phyloP scores from a whole-genome alignment of 164 flowering plant genomes.

The Stephania japonica region DNA sequence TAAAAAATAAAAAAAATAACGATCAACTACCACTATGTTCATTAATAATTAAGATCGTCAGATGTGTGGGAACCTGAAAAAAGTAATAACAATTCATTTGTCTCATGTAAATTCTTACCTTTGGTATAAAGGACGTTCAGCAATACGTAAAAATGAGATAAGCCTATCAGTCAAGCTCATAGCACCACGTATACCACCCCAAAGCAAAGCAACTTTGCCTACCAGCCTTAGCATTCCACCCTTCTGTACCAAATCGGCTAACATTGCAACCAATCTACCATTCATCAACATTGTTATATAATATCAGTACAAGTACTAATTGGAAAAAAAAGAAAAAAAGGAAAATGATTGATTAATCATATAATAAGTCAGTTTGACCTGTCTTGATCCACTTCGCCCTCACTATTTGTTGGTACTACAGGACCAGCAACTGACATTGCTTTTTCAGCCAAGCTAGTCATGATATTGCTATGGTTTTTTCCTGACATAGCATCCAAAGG shows the following conservation, averaged over 20 bases:
- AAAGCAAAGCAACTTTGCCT: slow-evolving; percentile 88
- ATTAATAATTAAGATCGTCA: background rate
- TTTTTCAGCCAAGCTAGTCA: slow-evolving; percentile 87
- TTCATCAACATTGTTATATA: slow-evolving; percentile 1
- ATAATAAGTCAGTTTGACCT: slow-evolving; percentile 36
- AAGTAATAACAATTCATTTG: background rate
- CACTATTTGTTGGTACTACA: slow-evolving; percentile 82
- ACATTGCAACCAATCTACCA: slow-evolving; percentile 83
- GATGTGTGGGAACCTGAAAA: background rate
- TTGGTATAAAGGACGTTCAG: slow-evolving; percentile 75
- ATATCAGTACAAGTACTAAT: background rate
- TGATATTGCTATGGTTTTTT: slow-evolving; percentile 43
- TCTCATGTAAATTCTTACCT: slow-evolving; percentile 38
- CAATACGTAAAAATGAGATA: slow-evolving; percentile 67
- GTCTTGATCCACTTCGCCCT: slow-evolving; percentile 92
- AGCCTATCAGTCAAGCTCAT: slow-evolving; percentile 86
- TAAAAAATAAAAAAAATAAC: too few relatives aligned
- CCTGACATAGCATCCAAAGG: slow-evolving; percentile 31
- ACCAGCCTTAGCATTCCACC: slow-evolving; percentile 73
- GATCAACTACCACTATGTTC: background rate
- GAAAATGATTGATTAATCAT: background rate
- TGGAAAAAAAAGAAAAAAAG: background rate
- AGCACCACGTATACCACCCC: slow-evolving; percentile 99
- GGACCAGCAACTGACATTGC: slow-evolving; percentile 98
- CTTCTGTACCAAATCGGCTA: slow-evolving; percentile 79